These are phyloP conservation scores for Furcasterigmium furcatum DNA, from an alignment of 2,329 filamentous ascomycete species.

Conservation along the genomic window DNA sequence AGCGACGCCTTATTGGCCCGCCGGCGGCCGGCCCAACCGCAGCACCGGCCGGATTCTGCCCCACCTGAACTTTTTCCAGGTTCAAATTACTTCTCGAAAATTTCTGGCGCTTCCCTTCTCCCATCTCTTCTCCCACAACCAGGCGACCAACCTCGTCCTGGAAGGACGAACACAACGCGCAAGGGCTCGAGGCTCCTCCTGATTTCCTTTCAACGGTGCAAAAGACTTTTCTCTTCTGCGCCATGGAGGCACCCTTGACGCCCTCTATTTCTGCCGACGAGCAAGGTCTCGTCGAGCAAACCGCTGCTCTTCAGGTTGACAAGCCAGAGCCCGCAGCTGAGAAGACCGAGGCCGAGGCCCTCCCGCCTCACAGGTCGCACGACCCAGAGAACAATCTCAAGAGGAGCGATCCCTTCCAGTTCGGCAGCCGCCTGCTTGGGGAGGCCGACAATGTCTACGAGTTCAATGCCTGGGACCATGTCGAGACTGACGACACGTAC, in stretches of 20 bases:
- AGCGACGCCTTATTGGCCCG: neutral
- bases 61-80: neutral
- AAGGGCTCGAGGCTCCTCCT: neutral
- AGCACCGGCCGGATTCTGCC: neutral
- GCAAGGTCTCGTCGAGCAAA: constrained; percentile 16
- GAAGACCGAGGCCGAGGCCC: constrained; percentile 10
- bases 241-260: constrained; percentile 7
- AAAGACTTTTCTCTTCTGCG: neutral
- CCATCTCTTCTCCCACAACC: neutral
- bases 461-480: constrained; percentile 99
- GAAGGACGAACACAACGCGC: neutral
- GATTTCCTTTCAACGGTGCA: neutral
- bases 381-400: constrained; percentile 74
- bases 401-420: constrained; percentile 89
- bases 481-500: constrained; percentile 87
- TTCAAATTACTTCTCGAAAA: neutral
- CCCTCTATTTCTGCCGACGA: constrained; percentile 6
- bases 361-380: constrained; percentile 66
- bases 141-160: constrained; percentile 1
- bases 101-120: neutral
- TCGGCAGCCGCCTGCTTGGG: constrained; percentile 83
- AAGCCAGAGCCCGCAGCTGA: constrained; percentile 4
- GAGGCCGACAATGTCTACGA: constrained; percentile 88
- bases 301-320: constrained; percentile 16
- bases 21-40: neutral